Evolutionary conservation across 2,329 filamentous ascomycete species (phyloP).

Genomic region (Onygenales sp.): DNA sequence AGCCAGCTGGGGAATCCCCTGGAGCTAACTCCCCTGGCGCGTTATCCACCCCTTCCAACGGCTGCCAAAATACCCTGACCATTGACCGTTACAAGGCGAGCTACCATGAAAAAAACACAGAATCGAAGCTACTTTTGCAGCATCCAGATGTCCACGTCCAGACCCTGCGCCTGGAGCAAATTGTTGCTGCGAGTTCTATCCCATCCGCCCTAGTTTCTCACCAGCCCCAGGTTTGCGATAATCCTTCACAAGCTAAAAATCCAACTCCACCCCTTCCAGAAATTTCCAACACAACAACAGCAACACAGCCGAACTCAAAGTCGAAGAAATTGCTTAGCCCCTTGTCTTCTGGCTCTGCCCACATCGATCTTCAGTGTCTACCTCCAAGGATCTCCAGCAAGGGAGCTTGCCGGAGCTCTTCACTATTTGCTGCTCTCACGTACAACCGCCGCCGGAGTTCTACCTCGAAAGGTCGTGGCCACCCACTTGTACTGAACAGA

Average conservation of each 20-base stretch:
- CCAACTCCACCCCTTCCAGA: not conserved
- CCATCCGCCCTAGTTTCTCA: too few species aligned
- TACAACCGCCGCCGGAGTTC: not conserved
- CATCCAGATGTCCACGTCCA: too few species aligned
- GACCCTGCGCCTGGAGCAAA: too few species aligned
- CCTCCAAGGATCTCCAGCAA: conserved; percentile 11
- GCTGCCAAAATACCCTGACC: too few species aligned
- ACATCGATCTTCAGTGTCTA: conserved; percentile 11
- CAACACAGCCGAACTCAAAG: not conserved
- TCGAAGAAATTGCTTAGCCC: not conserved
- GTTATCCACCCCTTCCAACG: too few species aligned
- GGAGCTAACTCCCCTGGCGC: too few species aligned
- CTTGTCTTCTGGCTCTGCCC: conserved; percentile 2
- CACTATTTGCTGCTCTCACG: conserved; percentile 1
- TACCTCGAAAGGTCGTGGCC: not conserved
- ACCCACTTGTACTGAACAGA: not conserved
- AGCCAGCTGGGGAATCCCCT: too few species aligned
- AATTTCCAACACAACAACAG: not conserved
- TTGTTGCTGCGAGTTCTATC: too few species aligned
- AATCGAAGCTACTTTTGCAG: too few species aligned
- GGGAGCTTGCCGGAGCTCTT: conserved; percentile 11
- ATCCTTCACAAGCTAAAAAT: not conserved
- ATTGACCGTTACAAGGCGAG: too few species aligned
- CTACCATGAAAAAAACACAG: too few species aligned
- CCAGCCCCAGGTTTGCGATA: not conserved